A percentile compares a stretch with the other conserved stretches of the same genome.
Evolutionary conservation across 169 alveolate species (phyloP).

Genomic region (Plasmodium chabaudi): DNA sequence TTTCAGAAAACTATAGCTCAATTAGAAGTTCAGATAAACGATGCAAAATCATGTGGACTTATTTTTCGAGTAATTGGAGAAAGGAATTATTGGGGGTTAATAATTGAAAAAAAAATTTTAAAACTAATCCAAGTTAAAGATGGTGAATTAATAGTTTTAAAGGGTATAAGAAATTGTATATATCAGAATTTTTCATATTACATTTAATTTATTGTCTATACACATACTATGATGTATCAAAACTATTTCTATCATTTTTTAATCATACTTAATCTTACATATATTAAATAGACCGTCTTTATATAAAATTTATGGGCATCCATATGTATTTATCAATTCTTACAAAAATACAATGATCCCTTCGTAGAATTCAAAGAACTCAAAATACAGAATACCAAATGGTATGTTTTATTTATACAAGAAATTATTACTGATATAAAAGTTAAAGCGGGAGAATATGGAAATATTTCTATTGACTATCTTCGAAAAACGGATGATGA

Average conservation of each 20-base stretch:
- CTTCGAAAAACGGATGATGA: conserved; percentile 52
- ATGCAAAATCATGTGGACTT: conserved; percentile 68
- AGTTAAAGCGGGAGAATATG: conserved; percentile 55
- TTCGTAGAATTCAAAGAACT: conserved; percentile 36
- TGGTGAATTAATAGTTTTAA: conserved; percentile 51
- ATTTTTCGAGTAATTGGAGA: conserved; percentile 65
- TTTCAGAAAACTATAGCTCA: conserved; percentile 72
- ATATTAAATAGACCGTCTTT: no score
- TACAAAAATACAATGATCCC: not conserved
- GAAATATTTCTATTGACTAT: conserved; percentile 65
- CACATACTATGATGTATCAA: no score
- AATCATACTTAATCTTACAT: no score
- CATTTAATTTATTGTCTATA: not conserved
- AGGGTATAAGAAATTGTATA: conserved; percentile 16
- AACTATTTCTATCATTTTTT: no score
- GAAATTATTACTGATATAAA: conserved; percentile 67
- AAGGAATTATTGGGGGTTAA: conserved; percentile 56
- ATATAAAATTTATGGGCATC: no score
- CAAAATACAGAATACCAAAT: conserved; percentile 31
- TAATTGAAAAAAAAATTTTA: conserved; percentile 55
- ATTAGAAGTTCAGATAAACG: conserved; percentile 65
- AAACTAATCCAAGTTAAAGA: conserved; percentile 41
- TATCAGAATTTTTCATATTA: not conserved
- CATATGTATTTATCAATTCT: not conserved
- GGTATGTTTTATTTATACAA: conserved; percentile 67